phyloP scores from a whole-genome alignment of 2,329 filamentous ascomycete genomes.

The Colletotrichum paranaense region DNA sequence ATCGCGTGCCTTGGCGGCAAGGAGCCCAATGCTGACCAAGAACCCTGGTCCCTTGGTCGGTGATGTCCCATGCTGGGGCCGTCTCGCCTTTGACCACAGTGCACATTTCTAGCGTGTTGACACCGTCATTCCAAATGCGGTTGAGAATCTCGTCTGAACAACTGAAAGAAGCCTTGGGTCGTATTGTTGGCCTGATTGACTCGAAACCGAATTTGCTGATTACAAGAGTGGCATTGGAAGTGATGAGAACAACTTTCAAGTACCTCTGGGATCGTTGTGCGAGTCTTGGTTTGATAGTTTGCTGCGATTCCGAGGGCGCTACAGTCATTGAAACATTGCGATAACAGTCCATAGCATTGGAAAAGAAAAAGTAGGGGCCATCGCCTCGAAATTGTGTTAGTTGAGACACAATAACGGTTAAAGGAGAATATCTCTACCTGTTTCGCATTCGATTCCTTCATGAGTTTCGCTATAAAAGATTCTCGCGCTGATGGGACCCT shows the following conservation, averaged over 20 bases:
- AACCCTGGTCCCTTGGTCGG: constrained; percentile 8
- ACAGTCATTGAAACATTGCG: constrained; percentile 1
- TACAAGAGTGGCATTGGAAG: not conserved
- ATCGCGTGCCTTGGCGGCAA: constrained; percentile 26
- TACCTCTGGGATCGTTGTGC: constrained; percentile 22
- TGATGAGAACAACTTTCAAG: not conserved
- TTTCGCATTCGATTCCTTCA: constrained; percentile 16
- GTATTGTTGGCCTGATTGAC: not conserved
- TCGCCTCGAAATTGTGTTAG: not conserved
- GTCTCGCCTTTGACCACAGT: constrained; percentile 22
- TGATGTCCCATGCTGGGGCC: constrained; percentile 17
- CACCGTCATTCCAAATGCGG: constrained; percentile 19
- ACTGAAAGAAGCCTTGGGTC: not conserved
- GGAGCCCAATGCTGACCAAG: constrained; percentile 27
- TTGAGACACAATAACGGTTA: too few species aligned
- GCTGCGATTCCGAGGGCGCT: not conserved
- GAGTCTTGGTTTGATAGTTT: not conserved
- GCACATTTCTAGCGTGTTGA: constrained; percentile 26
- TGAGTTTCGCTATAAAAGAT: constrained; percentile 13
- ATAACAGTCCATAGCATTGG: constrained; percentile 32
- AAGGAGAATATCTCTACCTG: not conserved
- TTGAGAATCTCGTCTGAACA: constrained; percentile 23
- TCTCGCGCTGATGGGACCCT: not conserved
- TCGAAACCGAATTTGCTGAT: not conserved
- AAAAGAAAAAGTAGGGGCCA: constrained; percentile 28